phyloP scores from a whole-genome alignment of 148 eudicot genomes.

The Euryodendron excelsum region DNA sequence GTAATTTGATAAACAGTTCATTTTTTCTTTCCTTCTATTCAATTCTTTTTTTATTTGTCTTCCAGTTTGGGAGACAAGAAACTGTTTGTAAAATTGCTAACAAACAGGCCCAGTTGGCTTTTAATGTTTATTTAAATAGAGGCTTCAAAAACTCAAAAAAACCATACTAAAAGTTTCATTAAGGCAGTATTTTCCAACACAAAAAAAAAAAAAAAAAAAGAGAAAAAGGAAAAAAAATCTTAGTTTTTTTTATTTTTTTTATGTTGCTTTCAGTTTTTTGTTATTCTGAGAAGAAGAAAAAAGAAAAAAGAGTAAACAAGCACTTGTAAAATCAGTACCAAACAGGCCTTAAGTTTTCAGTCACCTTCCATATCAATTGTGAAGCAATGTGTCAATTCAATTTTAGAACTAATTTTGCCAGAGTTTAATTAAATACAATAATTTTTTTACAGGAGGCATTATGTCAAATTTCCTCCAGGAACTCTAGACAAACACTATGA shows the following conservation, averaged over 20 bases:
- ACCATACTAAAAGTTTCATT: neutral
- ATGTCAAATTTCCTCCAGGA: slow-evolving; percentile 24
- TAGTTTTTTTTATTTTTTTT: neutral
- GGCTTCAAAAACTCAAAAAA: too few relatives aligned
- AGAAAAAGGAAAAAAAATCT: too few relatives aligned
- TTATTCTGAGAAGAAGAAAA: too few relatives aligned
- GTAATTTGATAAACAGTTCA: neutral
- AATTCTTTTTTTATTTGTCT: neutral
- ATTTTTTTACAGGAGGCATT: slow-evolving; percentile 31
- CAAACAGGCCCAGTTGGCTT: neutral
- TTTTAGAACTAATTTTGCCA: slow-evolving; percentile 21
- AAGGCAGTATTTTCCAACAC: neutral
- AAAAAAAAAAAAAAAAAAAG: too few relatives aligned
- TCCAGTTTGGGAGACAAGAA: neutral
- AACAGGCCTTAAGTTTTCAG: too few relatives aligned
- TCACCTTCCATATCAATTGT: too few relatives aligned
- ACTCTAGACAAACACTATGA: slow-evolving; percentile 28
- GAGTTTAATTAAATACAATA: slow-evolving; percentile 1
- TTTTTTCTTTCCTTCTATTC: neutral
- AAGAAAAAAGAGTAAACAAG: too few relatives aligned
- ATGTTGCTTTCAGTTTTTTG: too few relatives aligned
- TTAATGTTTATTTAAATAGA: too few relatives aligned
- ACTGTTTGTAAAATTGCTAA: neutral
- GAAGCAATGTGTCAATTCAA: slow-evolving; percentile 26
- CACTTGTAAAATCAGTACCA: too few relatives aligned